Percentiles rank a stretch among this genome's conserved stretches.
Conservation (phyloP, 2,329 filamentous ascomycete genomes). For the Coniella vitis region DNA sequence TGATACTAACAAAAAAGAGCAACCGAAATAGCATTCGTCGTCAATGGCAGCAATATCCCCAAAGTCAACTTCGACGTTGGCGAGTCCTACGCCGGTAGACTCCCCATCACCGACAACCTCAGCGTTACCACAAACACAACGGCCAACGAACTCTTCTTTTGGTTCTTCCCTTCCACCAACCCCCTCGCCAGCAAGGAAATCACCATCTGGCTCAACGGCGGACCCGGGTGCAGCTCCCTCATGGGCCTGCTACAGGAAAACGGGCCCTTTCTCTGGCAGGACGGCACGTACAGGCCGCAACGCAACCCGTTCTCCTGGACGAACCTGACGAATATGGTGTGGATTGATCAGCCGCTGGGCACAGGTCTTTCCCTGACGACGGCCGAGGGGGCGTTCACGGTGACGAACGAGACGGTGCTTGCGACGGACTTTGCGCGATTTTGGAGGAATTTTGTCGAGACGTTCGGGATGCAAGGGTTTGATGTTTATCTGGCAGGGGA, state of each 20-base stretch:
- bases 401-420: conserved; percentile 55
- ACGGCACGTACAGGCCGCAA: conserved; percentile 56
- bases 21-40: conserved; percentile 48
- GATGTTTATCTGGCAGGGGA: conserved; percentile 66
- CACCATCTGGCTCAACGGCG: conserved; percentile 55
- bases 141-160: conserved; percentile 48
- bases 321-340: conserved; percentile 67
- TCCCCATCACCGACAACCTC: conserved; percentile 46
- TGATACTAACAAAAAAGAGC: background rate
- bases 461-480: conserved; percentile 53
- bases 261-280: conserved; percentile 61
- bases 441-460: conserved; percentile 65
- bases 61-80: conserved; percentile 63
- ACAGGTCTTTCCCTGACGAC: conserved; percentile 56
- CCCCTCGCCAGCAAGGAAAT: conserved; percentile 48
- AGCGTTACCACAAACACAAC: conserved; percentile 34
- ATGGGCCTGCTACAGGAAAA: conserved; percentile 66
- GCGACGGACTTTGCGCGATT: conserved; percentile 64
- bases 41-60: conserved; percentile 59
- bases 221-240: conserved; percentile 50
- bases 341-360: conserved; percentile 57
- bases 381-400: conserved; percentile 46
- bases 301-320: conserved; percentile 62
- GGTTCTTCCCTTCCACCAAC: conserved; percentile 57
- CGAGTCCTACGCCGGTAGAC: conserved; percentile 58